These are phyloP conservation scores for Aaosphaeria arxii DNA, from an alignment of 2,329 filamentous ascomycete genomes.

Conservation along the genomic window DNA sequence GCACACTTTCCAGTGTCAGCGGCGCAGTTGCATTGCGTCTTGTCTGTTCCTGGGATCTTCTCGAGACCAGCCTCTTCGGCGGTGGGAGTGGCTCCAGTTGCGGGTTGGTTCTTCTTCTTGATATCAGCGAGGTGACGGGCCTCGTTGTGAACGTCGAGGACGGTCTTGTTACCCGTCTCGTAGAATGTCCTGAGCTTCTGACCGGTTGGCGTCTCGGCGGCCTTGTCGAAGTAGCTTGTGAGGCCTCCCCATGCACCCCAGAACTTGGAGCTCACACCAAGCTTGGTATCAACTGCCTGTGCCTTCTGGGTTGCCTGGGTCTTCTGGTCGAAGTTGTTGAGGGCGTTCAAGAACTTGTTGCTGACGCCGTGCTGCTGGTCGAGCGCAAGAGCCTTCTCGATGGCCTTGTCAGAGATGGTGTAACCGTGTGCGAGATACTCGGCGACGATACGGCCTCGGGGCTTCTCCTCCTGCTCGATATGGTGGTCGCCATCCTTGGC, in stretches of 20 bases:
- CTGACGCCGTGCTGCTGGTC: constrained; percentile 89
- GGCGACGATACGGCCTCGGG: constrained; percentile 85
- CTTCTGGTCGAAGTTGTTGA: constrained; percentile 76
- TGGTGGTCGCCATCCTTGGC: constrained; percentile 58
- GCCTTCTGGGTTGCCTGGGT: constrained; percentile 87
- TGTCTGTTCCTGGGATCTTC: constrained; percentile 39
- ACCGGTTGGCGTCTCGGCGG: constrained; percentile 79
- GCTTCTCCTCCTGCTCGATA: constrained; percentile 95
- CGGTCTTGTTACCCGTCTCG: constrained; percentile 77
- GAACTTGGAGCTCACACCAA: constrained; percentile 75
- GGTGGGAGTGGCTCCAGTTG: constrained; percentile 8
- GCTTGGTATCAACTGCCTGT: constrained; percentile 77
- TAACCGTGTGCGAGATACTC: constrained; percentile 98
- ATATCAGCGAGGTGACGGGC: constrained; percentile 83
- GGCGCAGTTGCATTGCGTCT: constrained; percentile 49
- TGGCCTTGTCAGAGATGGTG: constrained; percentile 70
- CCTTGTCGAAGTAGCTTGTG: constrained; percentile 92
- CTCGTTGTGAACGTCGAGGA: constrained; percentile 90
- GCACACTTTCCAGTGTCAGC: constrained; percentile 42
- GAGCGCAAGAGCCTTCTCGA: constrained; percentile 80
- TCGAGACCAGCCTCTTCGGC: constrained; percentile 40
- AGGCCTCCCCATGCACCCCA: constrained; percentile 65
- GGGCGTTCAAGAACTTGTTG: constrained; percentile 70
- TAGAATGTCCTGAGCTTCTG: constrained; percentile 89
- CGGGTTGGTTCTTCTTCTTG: constrained; percentile 62